These are phyloP conservation scores for Rhizopus arrhizus DNA, from an alignment of 371 early-diverging fungal species.

Conservation along the genomic window DNA sequence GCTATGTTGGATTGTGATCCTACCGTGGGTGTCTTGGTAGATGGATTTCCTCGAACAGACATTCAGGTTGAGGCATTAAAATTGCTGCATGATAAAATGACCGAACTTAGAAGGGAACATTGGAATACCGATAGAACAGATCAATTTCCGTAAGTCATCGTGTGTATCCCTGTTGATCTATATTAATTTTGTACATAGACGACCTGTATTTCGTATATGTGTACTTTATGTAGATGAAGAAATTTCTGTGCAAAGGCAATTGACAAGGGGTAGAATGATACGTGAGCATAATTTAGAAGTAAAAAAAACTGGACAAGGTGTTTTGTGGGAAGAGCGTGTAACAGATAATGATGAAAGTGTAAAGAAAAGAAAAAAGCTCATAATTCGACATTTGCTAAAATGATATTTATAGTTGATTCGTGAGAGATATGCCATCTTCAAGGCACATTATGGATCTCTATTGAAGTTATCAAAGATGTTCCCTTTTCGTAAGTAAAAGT, in stretches of 20 bases:
- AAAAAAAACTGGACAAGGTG: constrained; percentile 61
- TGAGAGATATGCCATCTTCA: constrained; percentile 67
- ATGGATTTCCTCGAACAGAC: constrained; percentile 73
- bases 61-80: constrained; percentile 69
- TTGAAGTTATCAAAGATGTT: constrained; percentile 66
- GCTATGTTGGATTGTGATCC: constrained; percentile 66
- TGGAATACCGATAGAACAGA: constrained; percentile 60
- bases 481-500: constrained; percentile 62
- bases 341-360: constrained; percentile 69
- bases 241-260: constrained; percentile 63
- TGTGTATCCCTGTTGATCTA: not conserved
- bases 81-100: constrained; percentile 66
- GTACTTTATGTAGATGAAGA: constrained; percentile 73
- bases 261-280: constrained; percentile 61
- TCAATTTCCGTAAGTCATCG: constrained; percentile 54
- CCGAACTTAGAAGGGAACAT: constrained; percentile 56
- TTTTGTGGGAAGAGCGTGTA: constrained; percentile 66
- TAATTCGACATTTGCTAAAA: not conserved
- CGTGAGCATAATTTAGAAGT: constrained; percentile 65
- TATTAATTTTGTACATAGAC: constrained; percentile 23
- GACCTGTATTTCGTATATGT: constrained; percentile 68
- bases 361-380: constrained; percentile 16
- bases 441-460: constrained; percentile 66
- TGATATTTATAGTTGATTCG: constrained; percentile 52
- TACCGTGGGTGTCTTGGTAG: constrained; percentile 64